Conservation (phyloP, 208 protist genomes). For the Wallacemonas collosoma region DNA sequence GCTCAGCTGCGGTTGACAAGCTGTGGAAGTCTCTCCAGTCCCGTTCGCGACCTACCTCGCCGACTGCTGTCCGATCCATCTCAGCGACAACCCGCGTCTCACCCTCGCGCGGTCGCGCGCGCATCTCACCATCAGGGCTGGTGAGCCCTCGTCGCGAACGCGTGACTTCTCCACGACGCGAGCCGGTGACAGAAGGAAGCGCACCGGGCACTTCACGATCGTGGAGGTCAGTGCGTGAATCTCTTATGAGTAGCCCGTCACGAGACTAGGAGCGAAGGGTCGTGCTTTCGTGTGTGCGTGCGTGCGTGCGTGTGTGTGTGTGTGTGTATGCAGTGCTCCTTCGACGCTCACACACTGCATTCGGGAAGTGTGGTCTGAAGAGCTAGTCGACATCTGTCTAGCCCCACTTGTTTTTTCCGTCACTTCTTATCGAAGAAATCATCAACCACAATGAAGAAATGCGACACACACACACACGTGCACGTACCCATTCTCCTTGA, state of each 20-base stretch:
- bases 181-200: neutral
- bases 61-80: neutral
- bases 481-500: no score
- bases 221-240: neutral
- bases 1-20: constrained; percentile 6
- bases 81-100: neutral
- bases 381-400: no score
- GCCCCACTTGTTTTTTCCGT: no score
- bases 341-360: no score
- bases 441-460: no score
- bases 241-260: constrained; percentile 3
- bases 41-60: constrained; percentile 18
- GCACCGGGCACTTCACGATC: neutral
- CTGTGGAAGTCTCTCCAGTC: constrained; percentile 14
- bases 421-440: no score
- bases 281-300: neutral
- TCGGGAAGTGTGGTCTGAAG: no score
- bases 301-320: neutral
- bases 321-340: neutral
- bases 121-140: constrained; percentile 4
- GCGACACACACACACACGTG: no score
- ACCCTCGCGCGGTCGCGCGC: neutral
- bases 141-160: constrained; percentile 10
- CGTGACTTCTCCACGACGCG: constrained; percentile 1
- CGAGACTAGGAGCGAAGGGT: neutral